Base-by-base conservation (phyloP, 306 rosid genomes). In the Potentilla sterilis region DNA sequence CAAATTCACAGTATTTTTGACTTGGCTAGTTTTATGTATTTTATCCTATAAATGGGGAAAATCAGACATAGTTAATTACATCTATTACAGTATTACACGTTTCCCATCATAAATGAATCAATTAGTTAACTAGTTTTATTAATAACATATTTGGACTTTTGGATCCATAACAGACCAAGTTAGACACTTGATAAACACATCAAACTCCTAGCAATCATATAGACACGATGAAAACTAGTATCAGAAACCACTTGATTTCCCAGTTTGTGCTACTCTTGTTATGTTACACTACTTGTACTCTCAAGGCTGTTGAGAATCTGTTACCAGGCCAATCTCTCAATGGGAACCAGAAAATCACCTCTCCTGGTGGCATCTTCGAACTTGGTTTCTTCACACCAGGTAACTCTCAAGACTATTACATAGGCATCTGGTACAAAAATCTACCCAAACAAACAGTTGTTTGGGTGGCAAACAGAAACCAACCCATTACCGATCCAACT, bases 361-460 rank as follows among this genome's bases (percentile, higher is more conserved):
- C 75, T n/a, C 24, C 63, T 49, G 28, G 73, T 1, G 51, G 59
- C 66, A 28, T 61, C 10, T 83, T 77, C 55, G 58, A 68, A 47
- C 43, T 80, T 58, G 87, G 84, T 42, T 76, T 67, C 74, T 79
- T 73, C 69, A 15, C 54, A 46, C 77, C 72, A 51, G 57, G 73
- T 75, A 72, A 55, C 68, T 66, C 57, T 32, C 58, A 35, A 4
- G 58, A 58, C 66, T 48, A 73, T 21, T 75, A 77, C n/a, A 9
- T 67, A 16, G 77, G 82, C 28, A 81, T 81, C 38, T 81, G 81
- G 84, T 81, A 81, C 69, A 44, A 70, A 42, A 68, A 41, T 3
- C 9, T 21, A 42, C 52, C 47, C 10, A 24, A 59, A 9, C 61
- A 69, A 61, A 75, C 76, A 6, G 67, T 75, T n/a, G 83, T 77